These are phyloP conservation scores for Calocybe indica DNA, from an alignment of 768 basidiomycete genomes.

Conservation along the genomic window DNA sequence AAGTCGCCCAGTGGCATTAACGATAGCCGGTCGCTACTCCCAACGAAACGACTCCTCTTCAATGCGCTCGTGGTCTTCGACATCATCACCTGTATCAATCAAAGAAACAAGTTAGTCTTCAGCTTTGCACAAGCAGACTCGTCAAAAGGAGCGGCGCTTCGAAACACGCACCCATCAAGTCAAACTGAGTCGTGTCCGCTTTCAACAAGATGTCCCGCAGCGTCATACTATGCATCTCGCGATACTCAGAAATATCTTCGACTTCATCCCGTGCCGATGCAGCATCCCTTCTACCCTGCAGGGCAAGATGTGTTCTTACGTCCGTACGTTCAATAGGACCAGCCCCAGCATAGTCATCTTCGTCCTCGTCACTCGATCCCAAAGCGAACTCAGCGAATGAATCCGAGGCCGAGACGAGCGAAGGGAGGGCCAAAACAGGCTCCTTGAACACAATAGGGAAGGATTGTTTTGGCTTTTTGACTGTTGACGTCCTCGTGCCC, in stretches of 20 bases:
- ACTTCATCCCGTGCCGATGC: background rate
- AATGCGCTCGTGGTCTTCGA: too few species aligned
- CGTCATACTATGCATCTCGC: slow-evolving; percentile 41
- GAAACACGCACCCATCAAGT: slow-evolving; percentile 26
- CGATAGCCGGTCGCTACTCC: too few species aligned
- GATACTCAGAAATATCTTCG: too few species aligned
- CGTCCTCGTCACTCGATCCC: background rate
- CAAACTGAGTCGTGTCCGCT: slow-evolving; percentile 31
- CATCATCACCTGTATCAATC: too few species aligned
- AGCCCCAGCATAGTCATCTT: background rate
- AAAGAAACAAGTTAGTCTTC: too few species aligned
- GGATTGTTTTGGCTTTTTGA: slow-evolving; percentile 13
- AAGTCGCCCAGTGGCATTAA: too few species aligned
- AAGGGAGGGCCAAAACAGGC: slow-evolving; percentile 12
- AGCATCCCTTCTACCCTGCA: slow-evolving; percentile 17
- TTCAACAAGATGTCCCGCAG: slow-evolving; percentile 39
- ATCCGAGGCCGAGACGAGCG: slow-evolving; percentile 4
- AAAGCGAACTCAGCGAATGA: slow-evolving; percentile 4
- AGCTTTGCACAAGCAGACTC: too few species aligned
- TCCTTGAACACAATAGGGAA: slow-evolving; percentile 14
- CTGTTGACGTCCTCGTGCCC: slow-evolving; percentile 13
- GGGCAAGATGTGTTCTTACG: slow-evolving; percentile 9
- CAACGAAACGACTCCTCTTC: too few species aligned
- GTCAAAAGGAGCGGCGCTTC: too few species aligned
- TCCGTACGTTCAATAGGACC: background rate